Evolutionary conservation across 2,329 filamentous ascomycete species (phyloP).

Genomic region (Fusarium pininemorale): DNA sequence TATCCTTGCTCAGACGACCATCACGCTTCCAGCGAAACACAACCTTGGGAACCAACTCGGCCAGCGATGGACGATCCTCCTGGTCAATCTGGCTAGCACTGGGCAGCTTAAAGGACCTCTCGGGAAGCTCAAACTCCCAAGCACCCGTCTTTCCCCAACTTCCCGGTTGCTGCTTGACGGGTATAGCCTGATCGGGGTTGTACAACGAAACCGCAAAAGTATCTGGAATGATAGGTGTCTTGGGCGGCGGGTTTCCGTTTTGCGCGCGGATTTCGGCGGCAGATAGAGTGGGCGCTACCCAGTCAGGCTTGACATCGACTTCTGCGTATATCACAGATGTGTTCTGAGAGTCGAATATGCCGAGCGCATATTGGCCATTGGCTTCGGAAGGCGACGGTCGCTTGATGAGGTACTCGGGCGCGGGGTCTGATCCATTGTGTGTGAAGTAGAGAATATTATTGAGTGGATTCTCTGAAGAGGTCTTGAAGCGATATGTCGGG

Average conservation of each 20-base stretch:
- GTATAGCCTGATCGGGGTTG: constrained; percentile 87
- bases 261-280: constrained; percentile 80
- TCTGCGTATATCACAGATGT: constrained; percentile 87
- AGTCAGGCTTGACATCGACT: constrained; percentile 83
- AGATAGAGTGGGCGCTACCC: constrained; percentile 83
- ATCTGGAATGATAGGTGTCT: constrained; percentile 76
- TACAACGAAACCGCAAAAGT: constrained; percentile 89
- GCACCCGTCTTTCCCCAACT: constrained; percentile 82
- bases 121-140: constrained; percentile 94
- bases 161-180: constrained; percentile 74
- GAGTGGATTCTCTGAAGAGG: constrained; percentile 61
- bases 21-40: constrained; percentile 92
- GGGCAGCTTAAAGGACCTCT: constrained; percentile 83
- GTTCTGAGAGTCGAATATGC: constrained; percentile 83
- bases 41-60: constrained; percentile 74
- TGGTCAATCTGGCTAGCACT: constrained; percentile 82
- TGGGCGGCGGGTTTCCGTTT: constrained; percentile 68
- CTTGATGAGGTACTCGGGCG: constrained; percentile 81
- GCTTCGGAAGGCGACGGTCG: constrained; percentile 75
- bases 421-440: constrained; percentile 82
- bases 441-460: constrained; percentile 68
- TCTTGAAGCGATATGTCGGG: constrained; percentile 72
- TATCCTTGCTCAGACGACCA: constrained; percentile 83
- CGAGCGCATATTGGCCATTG: constrained; percentile 86
- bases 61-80: constrained; percentile 53